These are phyloP conservation scores for button mushroom (Agaricus bisporus) DNA, from an alignment of 768 basidiomycete genomes.

Conservation along the genomic window DNA sequence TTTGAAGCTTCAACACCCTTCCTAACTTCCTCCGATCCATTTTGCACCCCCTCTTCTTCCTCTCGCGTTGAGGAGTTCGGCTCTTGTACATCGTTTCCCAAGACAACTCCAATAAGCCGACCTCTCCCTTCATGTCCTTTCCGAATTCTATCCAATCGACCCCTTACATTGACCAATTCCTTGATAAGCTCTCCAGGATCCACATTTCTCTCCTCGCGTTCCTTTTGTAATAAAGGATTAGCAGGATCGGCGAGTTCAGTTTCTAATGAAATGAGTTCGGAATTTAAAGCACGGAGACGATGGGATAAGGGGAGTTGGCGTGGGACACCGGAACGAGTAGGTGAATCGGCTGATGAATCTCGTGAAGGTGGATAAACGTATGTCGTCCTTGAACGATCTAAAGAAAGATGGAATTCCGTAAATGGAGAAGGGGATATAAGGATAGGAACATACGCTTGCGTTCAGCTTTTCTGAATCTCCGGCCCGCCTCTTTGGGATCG, in stretches of 20 bases:
- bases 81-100: slow-evolving; percentile 27
- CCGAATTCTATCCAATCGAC: slow-evolving; percentile 60
- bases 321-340: slow-evolving; percentile 24
- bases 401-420: not conserved
- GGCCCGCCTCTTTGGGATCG: slow-evolving; percentile 60
- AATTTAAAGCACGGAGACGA: slow-evolving; percentile 61
- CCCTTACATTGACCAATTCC: slow-evolving; percentile 70
- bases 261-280: slow-evolving; percentile 78
- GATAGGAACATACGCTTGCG: slow-evolving; percentile 42
- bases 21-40: slow-evolving; percentile 1
- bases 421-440: not conserved
- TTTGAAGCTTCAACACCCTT: slow-evolving; percentile 26
- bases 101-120: slow-evolving; percentile 52
- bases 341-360: slow-evolving; percentile 39
- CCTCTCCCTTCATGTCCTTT: slow-evolving; percentile 62
- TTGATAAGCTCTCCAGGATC: slow-evolving; percentile 74
- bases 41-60: not conserved
- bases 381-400: slow-evolving; percentile 48
- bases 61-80: slow-evolving; percentile 11
- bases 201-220: slow-evolving; percentile 51
- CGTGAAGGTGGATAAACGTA: slow-evolving; percentile 70
- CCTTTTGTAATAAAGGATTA: slow-evolving; percentile 58
- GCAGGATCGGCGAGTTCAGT: slow-evolving; percentile 76
- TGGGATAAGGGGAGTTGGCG: slow-evolving; percentile 45
- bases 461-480: slow-evolving; percentile 69